phyloP scores from a whole-genome alignment of 1,284 basidiomycete genomes.

The Afroboletus lepidellus region DNA sequence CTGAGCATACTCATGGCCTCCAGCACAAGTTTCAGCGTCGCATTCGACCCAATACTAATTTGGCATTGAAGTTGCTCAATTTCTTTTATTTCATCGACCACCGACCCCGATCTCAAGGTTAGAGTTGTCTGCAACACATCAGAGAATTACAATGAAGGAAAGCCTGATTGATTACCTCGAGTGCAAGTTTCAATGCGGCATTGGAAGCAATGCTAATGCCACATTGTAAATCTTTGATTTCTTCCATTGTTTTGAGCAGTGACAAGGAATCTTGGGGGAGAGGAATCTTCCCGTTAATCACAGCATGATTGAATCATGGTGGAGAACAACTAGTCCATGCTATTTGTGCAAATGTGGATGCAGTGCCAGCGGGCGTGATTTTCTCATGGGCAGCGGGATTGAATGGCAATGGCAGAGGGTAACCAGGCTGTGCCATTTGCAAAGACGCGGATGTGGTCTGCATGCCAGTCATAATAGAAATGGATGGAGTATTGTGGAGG shows the following conservation, averaged over 20 bases:
- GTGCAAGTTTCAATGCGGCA: not conserved
- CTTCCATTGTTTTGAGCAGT: not conserved
- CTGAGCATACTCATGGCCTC: not conserved
- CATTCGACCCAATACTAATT: not conserved
- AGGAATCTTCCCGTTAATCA: not conserved
- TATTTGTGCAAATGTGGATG: not conserved
- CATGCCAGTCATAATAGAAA: not conserved
- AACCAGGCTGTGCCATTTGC: no score
- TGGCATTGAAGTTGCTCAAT: not conserved
- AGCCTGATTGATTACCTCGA: not conserved
- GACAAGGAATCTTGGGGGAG: not conserved
- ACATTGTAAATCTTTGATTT: not conserved
- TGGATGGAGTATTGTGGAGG: not conserved
- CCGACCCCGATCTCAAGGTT: not conserved
- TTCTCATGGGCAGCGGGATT: no score
- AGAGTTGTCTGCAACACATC: not conserved
- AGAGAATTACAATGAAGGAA: not conserved
- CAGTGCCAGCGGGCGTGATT: no score
- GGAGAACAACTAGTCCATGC: not conserved
- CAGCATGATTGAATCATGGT: not conserved
- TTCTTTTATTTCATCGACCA: not conserved
- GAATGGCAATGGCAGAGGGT: no score
- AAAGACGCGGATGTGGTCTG: no score
- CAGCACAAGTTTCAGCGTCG: not conserved
- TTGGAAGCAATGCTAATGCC: not conserved